Evolutionary conservation across 2,329 filamentous ascomycete species (phyloP).

Genomic region (Cercospora sojina): DNA sequence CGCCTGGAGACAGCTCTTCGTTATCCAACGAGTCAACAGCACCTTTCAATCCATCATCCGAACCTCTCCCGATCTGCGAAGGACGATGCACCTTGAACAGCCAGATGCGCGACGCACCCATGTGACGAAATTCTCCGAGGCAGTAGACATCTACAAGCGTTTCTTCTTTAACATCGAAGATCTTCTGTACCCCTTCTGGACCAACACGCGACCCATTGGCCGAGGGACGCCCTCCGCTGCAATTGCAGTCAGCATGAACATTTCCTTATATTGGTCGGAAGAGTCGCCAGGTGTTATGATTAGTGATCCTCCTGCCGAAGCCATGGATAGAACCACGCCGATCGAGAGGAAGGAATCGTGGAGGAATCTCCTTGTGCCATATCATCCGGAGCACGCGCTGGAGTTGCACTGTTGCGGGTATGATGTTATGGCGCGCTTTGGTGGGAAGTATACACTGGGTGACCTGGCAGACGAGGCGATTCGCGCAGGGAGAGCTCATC

Average conservation of each 20-base stretch:
- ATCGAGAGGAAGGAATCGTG: slow-evolving; percentile 24
- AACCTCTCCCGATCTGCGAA: slow-evolving; percentile 22
- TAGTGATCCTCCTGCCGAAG: slow-evolving; percentile 16
- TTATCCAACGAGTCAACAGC: slow-evolving; percentile 24
- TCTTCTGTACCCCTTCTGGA: slow-evolving; percentile 29
- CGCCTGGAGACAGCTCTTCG: slow-evolving; percentile 26
- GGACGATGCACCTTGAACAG: slow-evolving; percentile 24
- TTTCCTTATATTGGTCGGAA: slow-evolving; percentile 27
- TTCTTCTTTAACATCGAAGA: slow-evolving; percentile 27
- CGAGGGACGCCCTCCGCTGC: slow-evolving; percentile 7
- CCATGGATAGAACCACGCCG: slow-evolving; percentile 18
- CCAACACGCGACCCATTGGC: slow-evolving; percentile 21
- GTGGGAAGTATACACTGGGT: slow-evolving; percentile 20
- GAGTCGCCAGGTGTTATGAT: slow-evolving; percentile 20
- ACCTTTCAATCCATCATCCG: slow-evolving; percentile 22
- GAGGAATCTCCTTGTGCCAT: slow-evolving; percentile 25
- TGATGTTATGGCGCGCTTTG: slow-evolving; percentile 23
- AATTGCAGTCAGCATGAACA: slow-evolving; percentile 24
- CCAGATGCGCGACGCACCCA: slow-evolving; percentile 4
- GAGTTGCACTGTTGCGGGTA: slow-evolving; percentile 29
- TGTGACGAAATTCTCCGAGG: slow-evolving; percentile 15
- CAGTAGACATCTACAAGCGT: slow-evolving; percentile 21
- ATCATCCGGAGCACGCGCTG: slow-evolving; percentile 22
- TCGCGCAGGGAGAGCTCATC: slow-evolving; percentile 22
- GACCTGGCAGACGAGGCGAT: slow-evolving; percentile 29